Evolutionary conservation across 257 asterid species (phyloP), one percentile per base, ranked within the genome.

Genomic region (Mitragyna speciosa): DNA sequence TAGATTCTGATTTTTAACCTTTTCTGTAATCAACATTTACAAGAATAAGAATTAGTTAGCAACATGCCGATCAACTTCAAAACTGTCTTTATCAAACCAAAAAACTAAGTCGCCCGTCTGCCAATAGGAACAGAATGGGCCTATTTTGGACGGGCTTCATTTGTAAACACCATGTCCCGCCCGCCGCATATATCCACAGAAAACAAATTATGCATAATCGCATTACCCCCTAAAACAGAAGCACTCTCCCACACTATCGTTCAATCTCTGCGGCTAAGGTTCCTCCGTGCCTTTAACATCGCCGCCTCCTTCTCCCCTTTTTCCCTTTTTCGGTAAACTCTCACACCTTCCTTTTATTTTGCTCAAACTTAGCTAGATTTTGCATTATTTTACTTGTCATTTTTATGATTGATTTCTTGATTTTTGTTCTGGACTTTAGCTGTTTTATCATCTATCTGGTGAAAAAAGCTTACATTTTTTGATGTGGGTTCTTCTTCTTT

Each of bases 231-330:
- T 30, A 24, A 7, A 8, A 4, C 12, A 47, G 16, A 61, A 9
- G 6, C 5, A n/a, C n/a, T 61, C 67, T 69, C 73, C 3, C 61
- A 8, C 76, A 14, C 31, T 20, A 2, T 22, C 31, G 10, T 6
- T 26, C 28, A 0, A 59, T 17, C 65, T 28, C 76, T 30, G 47
- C 76, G 76, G 76, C 76, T n/a, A 72, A 72, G 76, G 76, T 72
- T 63, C 26, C 45, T 49, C 10, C 30, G 76, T 72, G 76, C n/a
- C n/a, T 30, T n/a, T 6, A 48, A n/a, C 76, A 24, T 51, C 1
- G 65, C 76, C 76, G 76, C 76, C 76, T 28, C 76, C 47, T 16
- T 12, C 65, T 72, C 26, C 4, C 30, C 11, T 72, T 31, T 72
- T 52, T 17, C 30, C 33, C 15, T 30, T 0, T 49, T 30, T 6